These are phyloP conservation scores for Mimosa bimucronata DNA, from an alignment of 306 rosid species.

Conservation along the genomic window DNA sequence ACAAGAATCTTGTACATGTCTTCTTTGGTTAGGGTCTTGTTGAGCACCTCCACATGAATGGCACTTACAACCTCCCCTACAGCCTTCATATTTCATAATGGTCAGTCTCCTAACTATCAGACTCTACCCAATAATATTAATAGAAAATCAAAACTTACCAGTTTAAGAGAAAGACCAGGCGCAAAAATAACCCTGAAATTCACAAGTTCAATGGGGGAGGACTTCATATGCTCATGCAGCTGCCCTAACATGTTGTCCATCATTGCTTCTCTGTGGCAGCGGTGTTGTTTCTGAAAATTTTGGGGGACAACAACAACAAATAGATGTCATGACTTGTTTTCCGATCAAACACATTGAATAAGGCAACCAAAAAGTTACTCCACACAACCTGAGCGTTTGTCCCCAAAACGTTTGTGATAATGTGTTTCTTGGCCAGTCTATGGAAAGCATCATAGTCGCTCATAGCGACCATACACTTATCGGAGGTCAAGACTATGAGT, in stretches of 20 bases:
- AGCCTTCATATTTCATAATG: constrained; percentile 57
- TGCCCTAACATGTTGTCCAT: constrained; percentile 52
- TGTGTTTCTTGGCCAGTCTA: constrained; percentile 65
- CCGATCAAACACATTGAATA: not conserved
- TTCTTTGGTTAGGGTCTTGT: constrained; percentile 50
- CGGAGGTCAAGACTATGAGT: constrained; percentile 57
- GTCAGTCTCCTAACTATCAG: too few relatives aligned
- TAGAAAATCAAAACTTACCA: constrained; percentile 63
- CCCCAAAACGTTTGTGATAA: constrained; percentile 73
- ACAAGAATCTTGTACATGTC: constrained; percentile 70
- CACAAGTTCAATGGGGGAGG: constrained; percentile 50
- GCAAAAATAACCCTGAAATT: constrained; percentile 70
- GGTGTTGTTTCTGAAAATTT: constrained; percentile 74
- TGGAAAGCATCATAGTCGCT: constrained; percentile 94
- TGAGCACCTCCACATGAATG: constrained; percentile 72
- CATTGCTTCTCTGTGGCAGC: constrained; percentile 61
- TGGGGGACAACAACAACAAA: not conserved
- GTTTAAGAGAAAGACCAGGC: constrained; percentile 66
- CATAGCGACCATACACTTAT: constrained; percentile 89
- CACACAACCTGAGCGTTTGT: constrained; percentile 73
- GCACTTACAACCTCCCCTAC: constrained; percentile 63
- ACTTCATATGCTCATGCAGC: constrained; percentile 55
- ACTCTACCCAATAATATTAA: too few relatives aligned
- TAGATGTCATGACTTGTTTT: constrained; percentile 4
- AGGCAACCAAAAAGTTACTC: too few relatives aligned